Evolutionary conservation across 768 basidiomycete species (phyloP).

Genomic region (Serpula lacrymans): DNA sequence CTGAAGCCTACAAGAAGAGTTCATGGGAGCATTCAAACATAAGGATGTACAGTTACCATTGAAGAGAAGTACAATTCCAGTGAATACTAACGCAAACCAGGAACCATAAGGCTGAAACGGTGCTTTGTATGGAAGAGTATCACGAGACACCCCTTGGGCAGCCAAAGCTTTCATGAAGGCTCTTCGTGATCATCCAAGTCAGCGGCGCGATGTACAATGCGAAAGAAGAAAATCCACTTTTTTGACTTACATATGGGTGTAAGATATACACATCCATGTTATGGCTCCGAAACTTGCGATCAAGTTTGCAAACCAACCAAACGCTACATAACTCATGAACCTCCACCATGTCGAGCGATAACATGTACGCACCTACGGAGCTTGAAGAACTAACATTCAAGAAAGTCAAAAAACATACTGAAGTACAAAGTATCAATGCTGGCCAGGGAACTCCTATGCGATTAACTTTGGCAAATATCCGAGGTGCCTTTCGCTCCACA

Average conservation of each 20-base stretch:
- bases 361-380: slow-evolving; percentile 40
- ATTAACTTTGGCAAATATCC: slow-evolving; percentile 35
- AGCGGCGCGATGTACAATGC: slow-evolving; percentile 7
- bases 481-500: slow-evolving; percentile 44
- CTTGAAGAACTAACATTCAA: slow-evolving; percentile 50
- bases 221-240: slow-evolving; percentile 1
- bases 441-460: slow-evolving; percentile 26
- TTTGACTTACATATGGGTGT: slow-evolving; percentile 23
- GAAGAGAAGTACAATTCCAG: slow-evolving; percentile 52
- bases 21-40: slow-evolving; percentile 6
- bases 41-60: slow-evolving; percentile 36
- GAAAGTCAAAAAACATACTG: slow-evolving; percentile 57
- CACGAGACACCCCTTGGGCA: slow-evolving; percentile 39
- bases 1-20: slow-evolving; percentile 12
- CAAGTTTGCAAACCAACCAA: slow-evolving; percentile 25
- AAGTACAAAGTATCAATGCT: slow-evolving; percentile 50
- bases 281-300: slow-evolving; percentile 29
- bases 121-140: slow-evolving; percentile 47
- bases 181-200: slow-evolving; percentile 9
- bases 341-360: slow-evolving; percentile 22
- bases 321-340: slow-evolving; percentile 10
- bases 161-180: slow-evolving; percentile 21
- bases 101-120: slow-evolving; percentile 64
- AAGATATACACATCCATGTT: slow-evolving; percentile 33
- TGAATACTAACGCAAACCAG: slow-evolving; percentile 54